phyloP scores from a whole-genome alignment of 2,329 filamentous ascomycete species.

The Diaporthe longicolla region DNA sequence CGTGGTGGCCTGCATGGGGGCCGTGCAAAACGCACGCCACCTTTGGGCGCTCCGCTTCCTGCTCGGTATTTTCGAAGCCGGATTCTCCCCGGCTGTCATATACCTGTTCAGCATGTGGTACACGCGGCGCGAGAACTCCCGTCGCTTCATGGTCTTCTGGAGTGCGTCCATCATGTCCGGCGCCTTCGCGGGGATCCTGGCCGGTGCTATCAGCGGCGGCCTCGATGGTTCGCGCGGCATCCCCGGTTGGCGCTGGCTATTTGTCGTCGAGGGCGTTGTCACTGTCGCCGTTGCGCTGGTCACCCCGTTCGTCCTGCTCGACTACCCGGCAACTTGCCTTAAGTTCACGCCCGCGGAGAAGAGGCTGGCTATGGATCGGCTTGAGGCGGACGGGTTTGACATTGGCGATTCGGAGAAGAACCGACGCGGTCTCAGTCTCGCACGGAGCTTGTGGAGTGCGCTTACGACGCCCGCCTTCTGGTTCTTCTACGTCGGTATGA shows the following conservation, averaged over 20 bases:
- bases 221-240: conserved; percentile 60
- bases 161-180: conserved; percentile 66
- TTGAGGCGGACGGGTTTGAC: conserved; percentile 2
- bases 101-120: conserved; percentile 67
- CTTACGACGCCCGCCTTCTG: neutral
- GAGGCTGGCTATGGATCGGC: conserved; percentile 6
- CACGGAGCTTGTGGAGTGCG: conserved; percentile 2
- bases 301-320: conserved; percentile 58
- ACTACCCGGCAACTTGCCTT: conserved; percentile 3
- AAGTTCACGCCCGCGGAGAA: conserved; percentile 11
- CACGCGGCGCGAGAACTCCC: conserved; percentile 51
- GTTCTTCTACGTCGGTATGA: conserved; percentile 4
- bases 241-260: conserved; percentile 63
- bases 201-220: conserved; percentile 58
- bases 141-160: conserved; percentile 66
- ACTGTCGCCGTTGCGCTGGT: conserved; percentile 57
- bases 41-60: conserved; percentile 61
- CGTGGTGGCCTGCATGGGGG: conserved; percentile 63
- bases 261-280: conserved; percentile 55
- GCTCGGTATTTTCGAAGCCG: conserved; percentile 62
- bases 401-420: conserved; percentile 9
- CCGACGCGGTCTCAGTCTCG: neutral
- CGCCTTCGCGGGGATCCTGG: conserved; percentile 62
- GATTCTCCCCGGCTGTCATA: conserved; percentile 61
- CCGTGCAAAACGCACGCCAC: conserved; percentile 54